Evolutionary conservation across 2,329 filamentous ascomycete genomes (phyloP).

Genomic region (Alternaria infectoria): DNA sequence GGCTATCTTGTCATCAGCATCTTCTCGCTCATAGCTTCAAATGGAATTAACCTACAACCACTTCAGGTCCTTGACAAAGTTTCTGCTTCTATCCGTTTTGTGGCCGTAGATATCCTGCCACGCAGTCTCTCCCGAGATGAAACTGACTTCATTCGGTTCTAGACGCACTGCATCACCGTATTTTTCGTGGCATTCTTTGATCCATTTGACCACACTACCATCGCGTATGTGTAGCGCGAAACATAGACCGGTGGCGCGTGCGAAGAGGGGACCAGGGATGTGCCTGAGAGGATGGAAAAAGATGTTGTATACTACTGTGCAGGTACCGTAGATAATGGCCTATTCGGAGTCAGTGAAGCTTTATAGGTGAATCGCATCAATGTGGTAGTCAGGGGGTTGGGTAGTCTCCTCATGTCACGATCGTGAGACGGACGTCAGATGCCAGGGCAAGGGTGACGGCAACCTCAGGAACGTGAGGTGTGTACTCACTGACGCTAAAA

Average conservation of each 20-base stretch:
- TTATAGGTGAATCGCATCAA: not conserved
- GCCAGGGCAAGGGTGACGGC: not conserved
- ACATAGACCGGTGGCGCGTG: slow-evolving; percentile 41
- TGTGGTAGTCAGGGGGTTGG: not conserved
- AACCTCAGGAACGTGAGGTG: not conserved
- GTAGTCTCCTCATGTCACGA: not conserved
- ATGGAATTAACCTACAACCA: slow-evolving; percentile 34
- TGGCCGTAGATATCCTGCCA: slow-evolving; percentile 55
- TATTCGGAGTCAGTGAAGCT: slow-evolving; percentile 3
- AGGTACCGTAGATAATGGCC: slow-evolving; percentile 21
- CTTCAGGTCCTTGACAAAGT: slow-evolving; percentile 46
- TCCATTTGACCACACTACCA: slow-evolving; percentile 34
- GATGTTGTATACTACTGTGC: slow-evolving; percentile 43
- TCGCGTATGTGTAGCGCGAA: slow-evolving; percentile 34
- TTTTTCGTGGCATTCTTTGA: slow-evolving; percentile 44
- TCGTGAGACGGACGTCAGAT: not conserved
- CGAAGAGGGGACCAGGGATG: slow-evolving; percentile 52
- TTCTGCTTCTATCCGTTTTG: slow-evolving; percentile 43
- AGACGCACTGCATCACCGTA: slow-evolving; percentile 54
- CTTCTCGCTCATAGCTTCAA: not conserved
- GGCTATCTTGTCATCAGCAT: not conserved
- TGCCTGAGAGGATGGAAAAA: slow-evolving; percentile 54
- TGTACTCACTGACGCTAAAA: not conserved
- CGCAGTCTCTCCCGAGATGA: slow-evolving; percentile 52
- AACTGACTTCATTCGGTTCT: slow-evolving; percentile 52